Evolutionary conservation across 2,329 filamentous ascomycete genomes (phyloP).

Genomic region (Hymenoscyphus repandus): DNA sequence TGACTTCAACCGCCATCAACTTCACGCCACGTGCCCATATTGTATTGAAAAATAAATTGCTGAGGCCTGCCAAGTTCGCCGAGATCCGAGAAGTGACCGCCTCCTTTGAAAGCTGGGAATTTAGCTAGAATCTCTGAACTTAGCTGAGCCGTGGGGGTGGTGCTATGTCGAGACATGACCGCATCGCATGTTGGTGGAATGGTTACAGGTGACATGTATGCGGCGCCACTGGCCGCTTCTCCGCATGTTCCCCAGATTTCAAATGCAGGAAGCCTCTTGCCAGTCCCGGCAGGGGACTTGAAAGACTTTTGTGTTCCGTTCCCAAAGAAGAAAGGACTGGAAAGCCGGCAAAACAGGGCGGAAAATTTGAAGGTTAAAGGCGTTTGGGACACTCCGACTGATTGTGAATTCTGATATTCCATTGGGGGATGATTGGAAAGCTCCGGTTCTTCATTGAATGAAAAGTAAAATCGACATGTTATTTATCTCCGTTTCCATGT

Average conservation of each 20-base stretch:
- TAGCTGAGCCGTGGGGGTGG: not conserved
- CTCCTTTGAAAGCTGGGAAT: not conserved
- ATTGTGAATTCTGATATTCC: not conserved
- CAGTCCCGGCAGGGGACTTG: no score
- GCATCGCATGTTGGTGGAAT: not conserved
- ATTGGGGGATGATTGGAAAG: no score
- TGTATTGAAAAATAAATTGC: conserved; percentile 1
- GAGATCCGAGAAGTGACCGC: conserved; percentile 1
- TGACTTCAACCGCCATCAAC: conserved; percentile 16
- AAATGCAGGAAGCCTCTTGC: not conserved
- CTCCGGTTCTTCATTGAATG: no score
- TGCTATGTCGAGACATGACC: not conserved
- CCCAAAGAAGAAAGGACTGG: not conserved
- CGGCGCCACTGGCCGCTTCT: conserved; percentile 1
- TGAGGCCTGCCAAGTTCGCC: not conserved
- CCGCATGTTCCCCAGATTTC: conserved; percentile 6
- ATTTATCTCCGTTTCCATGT: no score
- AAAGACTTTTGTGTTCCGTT: not conserved
- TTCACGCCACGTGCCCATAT: conserved; percentile 12
- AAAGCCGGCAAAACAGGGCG: conserved; percentile 28
- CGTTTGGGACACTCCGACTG: not conserved
- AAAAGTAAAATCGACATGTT: no score
- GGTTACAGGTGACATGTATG: not conserved
- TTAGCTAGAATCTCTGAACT: not conserved
- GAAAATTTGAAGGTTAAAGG: not conserved